A percentile compares a stretch with the other conserved stretches of the same genome.
Evolutionary conservation across 192 early-diverging fungal genomes (phyloP).

Genomic region (Phlyctochytrium planicorne): DNA sequence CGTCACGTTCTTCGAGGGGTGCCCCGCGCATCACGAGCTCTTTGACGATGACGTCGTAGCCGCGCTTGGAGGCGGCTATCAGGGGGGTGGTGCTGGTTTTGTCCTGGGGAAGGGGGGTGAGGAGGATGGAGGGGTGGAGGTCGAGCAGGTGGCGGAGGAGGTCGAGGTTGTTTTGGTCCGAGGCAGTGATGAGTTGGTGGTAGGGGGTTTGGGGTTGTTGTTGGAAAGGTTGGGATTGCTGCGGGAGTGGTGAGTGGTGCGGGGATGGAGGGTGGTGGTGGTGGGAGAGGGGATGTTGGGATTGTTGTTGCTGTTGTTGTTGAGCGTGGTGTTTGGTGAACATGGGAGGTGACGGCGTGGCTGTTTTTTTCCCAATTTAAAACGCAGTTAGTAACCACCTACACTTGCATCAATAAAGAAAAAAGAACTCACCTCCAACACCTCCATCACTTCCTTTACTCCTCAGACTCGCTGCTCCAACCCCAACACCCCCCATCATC

Average conservation of each 20-base stretch:
- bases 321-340: not conserved
- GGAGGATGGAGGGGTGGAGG: not conserved
- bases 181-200: not conserved
- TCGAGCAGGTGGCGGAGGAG: conserved; percentile 1
- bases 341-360: not conserved
- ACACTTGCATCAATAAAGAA: no score
- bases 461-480: not conserved
- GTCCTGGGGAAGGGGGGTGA: not conserved
- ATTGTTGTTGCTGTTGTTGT: conserved; percentile 1
- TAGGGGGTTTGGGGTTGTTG: not conserved
- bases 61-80: not conserved
- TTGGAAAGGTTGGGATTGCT: not conserved
- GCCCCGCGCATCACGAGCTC: conserved; percentile 2
- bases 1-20: not conserved
- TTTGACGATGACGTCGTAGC: not conserved
- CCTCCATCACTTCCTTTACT: not conserved
- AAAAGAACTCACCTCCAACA: not conserved
- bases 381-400: not conserved
- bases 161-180: not conserved
- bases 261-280: not conserved
- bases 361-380: not conserved
- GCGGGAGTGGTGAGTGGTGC: not conserved
- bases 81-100: not conserved
- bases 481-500: not conserved
- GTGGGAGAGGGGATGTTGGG: not conserved